Percentiles rank a stretch among this genome's conserved stretches.
Evolutionary conservation across 139 green algal genomes (phyloP).

Genomic region (Gonium pectorale): DNA sequence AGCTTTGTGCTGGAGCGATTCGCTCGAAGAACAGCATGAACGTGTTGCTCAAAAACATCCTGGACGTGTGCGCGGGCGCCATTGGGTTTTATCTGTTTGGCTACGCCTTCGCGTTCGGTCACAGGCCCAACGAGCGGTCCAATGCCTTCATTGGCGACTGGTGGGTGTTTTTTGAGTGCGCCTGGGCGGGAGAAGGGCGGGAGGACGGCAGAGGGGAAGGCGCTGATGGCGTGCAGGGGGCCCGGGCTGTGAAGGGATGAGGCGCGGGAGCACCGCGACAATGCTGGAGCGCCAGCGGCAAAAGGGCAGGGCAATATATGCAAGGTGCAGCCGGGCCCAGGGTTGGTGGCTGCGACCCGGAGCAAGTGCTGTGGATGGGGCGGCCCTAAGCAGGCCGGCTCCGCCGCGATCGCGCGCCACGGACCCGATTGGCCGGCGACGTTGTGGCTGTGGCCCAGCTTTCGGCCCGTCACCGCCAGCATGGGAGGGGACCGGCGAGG

Average conservation of each 20-base stretch:
- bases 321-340: too few relatives aligned
- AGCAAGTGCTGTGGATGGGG: too few relatives aligned
- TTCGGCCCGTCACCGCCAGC: too few relatives aligned
- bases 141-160: constrained; percentile 46
- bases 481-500: too few relatives aligned
- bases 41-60: constrained; percentile 85
- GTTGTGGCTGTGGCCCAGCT: too few relatives aligned
- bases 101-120: constrained; percentile 65
- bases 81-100: constrained; percentile 71
- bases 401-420: too few relatives aligned
- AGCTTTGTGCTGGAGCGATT: constrained; percentile 81
- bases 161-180: too few relatives aligned
- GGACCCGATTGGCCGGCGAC: too few relatives aligned
- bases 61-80: constrained; percentile 75
- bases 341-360: too few relatives aligned
- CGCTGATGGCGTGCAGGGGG: background rate
- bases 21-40: constrained; percentile 87
- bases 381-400: too few relatives aligned
- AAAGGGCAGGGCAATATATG: too few relatives aligned
- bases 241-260: background rate
- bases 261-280: background rate
- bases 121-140: background rate
- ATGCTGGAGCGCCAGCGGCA: background rate
- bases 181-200: background rate
- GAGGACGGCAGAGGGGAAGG: background rate